A percentile compares a stretch with the other conserved stretches of the same genome.
These are phyloP conservation scores for Xylaria sp. DNA, from an alignment of 2,329 filamentous ascomycete genomes.

Conservation along the genomic window DNA sequence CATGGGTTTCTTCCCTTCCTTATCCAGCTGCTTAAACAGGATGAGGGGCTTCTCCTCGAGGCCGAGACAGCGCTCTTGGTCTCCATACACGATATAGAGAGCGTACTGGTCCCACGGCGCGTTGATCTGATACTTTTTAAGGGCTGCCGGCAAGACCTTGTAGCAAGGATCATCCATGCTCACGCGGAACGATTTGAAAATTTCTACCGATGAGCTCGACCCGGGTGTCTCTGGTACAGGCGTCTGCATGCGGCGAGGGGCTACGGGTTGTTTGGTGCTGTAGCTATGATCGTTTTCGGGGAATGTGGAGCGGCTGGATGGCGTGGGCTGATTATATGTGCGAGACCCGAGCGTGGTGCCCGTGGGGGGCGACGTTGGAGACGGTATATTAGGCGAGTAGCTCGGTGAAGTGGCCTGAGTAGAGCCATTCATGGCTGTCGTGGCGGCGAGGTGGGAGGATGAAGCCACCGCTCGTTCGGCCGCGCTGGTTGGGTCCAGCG, in stretches of 20 bases:
- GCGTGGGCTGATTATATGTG: constrained; percentile 68
- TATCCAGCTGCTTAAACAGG: constrained; percentile 95
- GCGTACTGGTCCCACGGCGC: constrained; percentile 98
- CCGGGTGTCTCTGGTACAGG: constrained; percentile 71
- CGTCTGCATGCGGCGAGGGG: constrained; percentile 69
- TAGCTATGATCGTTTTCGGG: constrained; percentile 60
- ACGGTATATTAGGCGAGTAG: constrained; percentile 75
- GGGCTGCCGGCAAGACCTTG: constrained; percentile 92
- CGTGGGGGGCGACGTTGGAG: constrained; percentile 74
- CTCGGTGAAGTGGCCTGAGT: constrained; percentile 65
- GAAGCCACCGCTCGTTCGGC: constrained; percentile 73
- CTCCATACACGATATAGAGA: constrained; percentile 98
- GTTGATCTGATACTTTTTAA: constrained; percentile 98
- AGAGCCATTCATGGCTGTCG: constrained; percentile 67
- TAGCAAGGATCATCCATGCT: constrained; percentile 98
- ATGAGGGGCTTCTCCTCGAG: constrained; percentile 94
- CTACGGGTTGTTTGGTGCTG: constrained; percentile 53
- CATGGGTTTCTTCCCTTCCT: constrained; percentile 98
- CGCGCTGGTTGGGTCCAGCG: constrained; percentile 75
- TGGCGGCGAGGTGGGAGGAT: constrained; percentile 74
- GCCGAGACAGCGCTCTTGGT: constrained; percentile 92
- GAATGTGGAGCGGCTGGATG: constrained; percentile 67
- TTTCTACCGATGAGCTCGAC: constrained; percentile 78
- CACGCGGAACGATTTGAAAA: constrained; percentile 98
- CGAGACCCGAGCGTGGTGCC: constrained; percentile 67